Evolutionary conservation across 148 eudicot genomes (phyloP).

Genomic region (Nyssa sinensis): DNA sequence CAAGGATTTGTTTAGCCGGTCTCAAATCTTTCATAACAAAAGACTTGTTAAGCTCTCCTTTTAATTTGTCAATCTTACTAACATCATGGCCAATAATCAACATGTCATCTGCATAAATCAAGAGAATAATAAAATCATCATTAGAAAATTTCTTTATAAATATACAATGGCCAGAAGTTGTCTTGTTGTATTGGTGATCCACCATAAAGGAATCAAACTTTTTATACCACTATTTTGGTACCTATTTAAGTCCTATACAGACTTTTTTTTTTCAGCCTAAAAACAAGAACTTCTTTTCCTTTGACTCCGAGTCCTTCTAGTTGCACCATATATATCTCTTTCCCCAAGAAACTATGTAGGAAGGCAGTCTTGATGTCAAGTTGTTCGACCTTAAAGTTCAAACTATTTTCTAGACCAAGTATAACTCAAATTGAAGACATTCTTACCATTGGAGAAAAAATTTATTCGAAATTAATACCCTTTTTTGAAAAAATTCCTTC

Average conservation of each 20-base stretch:
- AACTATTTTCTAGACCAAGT: neutral
- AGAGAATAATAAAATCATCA: too few relatives aligned
- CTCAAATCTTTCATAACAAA: too few relatives aligned
- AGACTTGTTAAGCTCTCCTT: too few relatives aligned
- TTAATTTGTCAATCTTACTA: too few relatives aligned
- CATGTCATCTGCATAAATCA: too few relatives aligned
- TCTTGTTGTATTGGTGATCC: neutral
- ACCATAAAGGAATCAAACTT: neutral
- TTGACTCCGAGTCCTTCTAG: neutral
- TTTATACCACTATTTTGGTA: neutral
- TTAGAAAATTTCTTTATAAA: too few relatives aligned
- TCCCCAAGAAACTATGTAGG: neutral
- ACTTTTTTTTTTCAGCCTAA: neutral
- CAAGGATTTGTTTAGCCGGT: too few relatives aligned
- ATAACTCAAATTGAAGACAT: neutral
- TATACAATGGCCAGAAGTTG: too few relatives aligned
- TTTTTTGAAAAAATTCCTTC: neutral
- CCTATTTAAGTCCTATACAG: neutral
- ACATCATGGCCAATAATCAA: too few relatives aligned
- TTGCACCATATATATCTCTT: constrained; percentile 1
- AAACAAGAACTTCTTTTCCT: neutral
- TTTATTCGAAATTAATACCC: neutral
- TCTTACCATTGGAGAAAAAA: constrained; percentile 1
- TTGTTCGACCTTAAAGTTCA: neutral
- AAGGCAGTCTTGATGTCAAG: constrained; percentile 6